Conservation (phyloP, 2,329 filamentous ascomycete species). For the Madurella mycetomatis region DNA sequence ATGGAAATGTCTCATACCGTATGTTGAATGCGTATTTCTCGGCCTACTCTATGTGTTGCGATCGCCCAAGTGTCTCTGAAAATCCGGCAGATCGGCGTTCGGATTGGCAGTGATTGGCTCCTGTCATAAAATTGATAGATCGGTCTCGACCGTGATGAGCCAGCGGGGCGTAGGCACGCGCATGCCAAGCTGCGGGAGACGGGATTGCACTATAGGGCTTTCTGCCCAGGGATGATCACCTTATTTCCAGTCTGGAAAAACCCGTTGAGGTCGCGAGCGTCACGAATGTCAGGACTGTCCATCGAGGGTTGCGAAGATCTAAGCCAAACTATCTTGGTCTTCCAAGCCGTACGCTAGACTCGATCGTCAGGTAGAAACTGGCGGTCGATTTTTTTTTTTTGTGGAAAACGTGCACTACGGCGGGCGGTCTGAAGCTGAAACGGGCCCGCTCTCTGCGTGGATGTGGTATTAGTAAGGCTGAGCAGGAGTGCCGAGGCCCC, state of each 20-base stretch:
- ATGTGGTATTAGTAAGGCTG: background rate
- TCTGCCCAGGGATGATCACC: background rate
- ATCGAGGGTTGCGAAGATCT: too few relatives aligned
- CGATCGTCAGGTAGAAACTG: too few relatives aligned
- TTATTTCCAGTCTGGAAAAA: background rate
- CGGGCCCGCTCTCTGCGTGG: background rate
- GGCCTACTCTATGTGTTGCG: too few relatives aligned
- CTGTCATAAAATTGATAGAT: conserved; percentile 7
- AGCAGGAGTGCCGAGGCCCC: background rate
- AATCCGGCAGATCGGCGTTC: conserved; percentile 1
- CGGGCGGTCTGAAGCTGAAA: conserved; percentile 5
- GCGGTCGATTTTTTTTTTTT: too few relatives aligned
- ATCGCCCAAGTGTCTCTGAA: background rate
- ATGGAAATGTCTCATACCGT: background rate
- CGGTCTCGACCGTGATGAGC: conserved; percentile 13
- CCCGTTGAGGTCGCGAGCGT: too few relatives aligned
- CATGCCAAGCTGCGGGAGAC: conserved; percentile 14
- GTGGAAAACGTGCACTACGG: background rate
- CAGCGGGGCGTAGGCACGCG: background rate
- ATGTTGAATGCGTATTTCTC: background rate
- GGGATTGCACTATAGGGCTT: conserved; percentile 4
- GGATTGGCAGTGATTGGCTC: background rate
- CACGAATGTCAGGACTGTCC: too few relatives aligned
- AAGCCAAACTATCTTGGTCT: too few relatives aligned
- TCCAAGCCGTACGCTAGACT: too few relatives aligned